phyloP scores from a whole-genome alignment of 441 rosid species.

The Breynia disticha region DNA sequence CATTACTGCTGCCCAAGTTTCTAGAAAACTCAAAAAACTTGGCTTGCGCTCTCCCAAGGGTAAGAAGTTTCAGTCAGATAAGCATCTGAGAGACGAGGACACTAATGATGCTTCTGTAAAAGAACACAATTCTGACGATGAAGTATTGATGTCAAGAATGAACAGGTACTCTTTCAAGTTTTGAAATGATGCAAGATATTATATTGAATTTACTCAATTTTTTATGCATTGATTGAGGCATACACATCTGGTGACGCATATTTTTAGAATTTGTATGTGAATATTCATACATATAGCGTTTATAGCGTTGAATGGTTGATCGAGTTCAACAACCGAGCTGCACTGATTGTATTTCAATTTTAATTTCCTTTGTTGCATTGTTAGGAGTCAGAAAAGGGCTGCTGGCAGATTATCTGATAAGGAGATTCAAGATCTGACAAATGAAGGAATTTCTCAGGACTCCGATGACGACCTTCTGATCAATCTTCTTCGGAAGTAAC shows the following conservation, averaged over 20 bases:
- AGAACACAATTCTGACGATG: constrained; percentile 40
- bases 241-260: too few relatives aligned
- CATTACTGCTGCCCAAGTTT: constrained; percentile 68
- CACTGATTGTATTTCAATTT: too few relatives aligned
- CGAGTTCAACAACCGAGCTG: too few relatives aligned
- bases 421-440: background rate
- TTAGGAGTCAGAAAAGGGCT: constrained; percentile 18
- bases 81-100: constrained; percentile 46
- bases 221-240: background rate
- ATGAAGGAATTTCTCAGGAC: constrained; percentile 4
- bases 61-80: constrained; percentile 31
- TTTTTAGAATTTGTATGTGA: too few relatives aligned
- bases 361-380: constrained; percentile 3
- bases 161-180: constrained; percentile 36
- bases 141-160: constrained; percentile 59
- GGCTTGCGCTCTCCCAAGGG: constrained; percentile 44
- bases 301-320: too few relatives aligned
- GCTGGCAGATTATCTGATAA: too few relatives aligned
- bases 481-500: constrained; percentile 13
- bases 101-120: constrained; percentile 25
- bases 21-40: constrained; percentile 78
- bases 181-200: background rate
- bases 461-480: constrained; percentile 19
- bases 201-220: background rate
- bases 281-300: too few relatives aligned